A percentile compares a stretch with the other conserved stretches of the same genome.
These are phyloP conservation scores for Acer yangbiense DNA, from an alignment of 345 rosid genomes.

Conservation along the genomic window DNA sequence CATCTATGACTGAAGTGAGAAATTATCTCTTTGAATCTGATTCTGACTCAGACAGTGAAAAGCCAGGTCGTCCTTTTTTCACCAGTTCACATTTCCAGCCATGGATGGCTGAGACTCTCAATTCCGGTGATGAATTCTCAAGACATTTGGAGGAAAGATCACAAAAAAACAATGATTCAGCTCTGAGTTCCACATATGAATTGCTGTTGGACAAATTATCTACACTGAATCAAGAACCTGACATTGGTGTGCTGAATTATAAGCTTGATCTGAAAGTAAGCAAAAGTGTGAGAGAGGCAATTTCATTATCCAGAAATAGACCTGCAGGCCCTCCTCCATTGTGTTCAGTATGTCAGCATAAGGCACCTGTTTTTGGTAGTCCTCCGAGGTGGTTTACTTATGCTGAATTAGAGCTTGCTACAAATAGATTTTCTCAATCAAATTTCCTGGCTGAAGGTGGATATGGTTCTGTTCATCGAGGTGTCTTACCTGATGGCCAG, in stretches of 20 bases:
- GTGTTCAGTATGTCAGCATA: slow-evolving; percentile 92
- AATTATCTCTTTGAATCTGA: slow-evolving; percentile 55
- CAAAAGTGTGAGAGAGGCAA: slow-evolving; percentile 84
- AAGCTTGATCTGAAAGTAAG: slow-evolving; percentile 58
- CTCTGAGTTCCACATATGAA: slow-evolving; percentile 43
- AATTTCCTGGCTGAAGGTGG: slow-evolving; percentile 99
- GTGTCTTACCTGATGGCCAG: slow-evolving; percentile 78
- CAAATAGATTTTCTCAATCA: slow-evolving; percentile 71
- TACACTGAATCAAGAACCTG: slow-evolving; percentile 54
- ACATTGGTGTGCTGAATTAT: slow-evolving; percentile 39
- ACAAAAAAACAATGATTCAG: slow-evolving; percentile 41
- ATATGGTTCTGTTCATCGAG: slow-evolving; percentile 93
- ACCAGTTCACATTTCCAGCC: slow-evolving; percentile 46
- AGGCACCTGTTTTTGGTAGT: slow-evolving; percentile 88
- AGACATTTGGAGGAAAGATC: slow-evolving; percentile 40
- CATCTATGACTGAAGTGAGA: slow-evolving; percentile 45
- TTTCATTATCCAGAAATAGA: slow-evolving; percentile 71
- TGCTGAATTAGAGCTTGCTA: slow-evolving; percentile 79
- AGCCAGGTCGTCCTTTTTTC: slow-evolving; percentile 48
- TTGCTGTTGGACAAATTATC: slow-evolving; percentile 53
- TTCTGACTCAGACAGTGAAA: slow-evolving; percentile 69
- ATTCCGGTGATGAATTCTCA: slow-evolving; percentile 47
- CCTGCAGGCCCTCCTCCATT: slow-evolving; percentile 96
- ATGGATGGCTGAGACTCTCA: slow-evolving; percentile 52
- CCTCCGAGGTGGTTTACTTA: slow-evolving; percentile 97